Evolutionary conservation across 2,329 filamentous ascomycete species (phyloP), one percentile per base, ranked within the genome.

Genomic region (Penicillium sp.): DNA sequence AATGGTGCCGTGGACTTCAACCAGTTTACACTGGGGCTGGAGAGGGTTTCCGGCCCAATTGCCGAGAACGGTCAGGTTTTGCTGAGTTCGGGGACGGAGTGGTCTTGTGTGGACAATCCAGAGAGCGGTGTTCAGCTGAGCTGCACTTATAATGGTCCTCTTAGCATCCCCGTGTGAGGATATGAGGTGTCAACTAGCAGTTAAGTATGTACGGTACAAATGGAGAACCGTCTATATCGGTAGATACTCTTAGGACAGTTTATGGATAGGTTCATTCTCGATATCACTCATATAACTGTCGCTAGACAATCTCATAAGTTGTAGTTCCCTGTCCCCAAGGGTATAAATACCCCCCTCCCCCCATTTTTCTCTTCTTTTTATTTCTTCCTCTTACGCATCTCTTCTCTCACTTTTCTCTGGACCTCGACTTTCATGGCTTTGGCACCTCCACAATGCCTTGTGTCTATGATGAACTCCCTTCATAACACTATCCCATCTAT

Each of bases 1-100:
- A 45, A 61, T 8, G 65, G 65, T 1, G 35, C 49, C 22, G 17
- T 38, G 1, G 52, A 68, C 31, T 58, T 66, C 44, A 55, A 65
- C 16, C 26, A 31, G 3, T 66, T 67, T 25, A 66, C 60, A 0
- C 40, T 68, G 12, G 60, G 52, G 36, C 53, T 68, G 1, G 52
- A 63, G 40, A 45, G 60, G 2, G 65, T 67, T 7, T 59, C 48
- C n/a, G 62, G 62, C 1, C 36, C 62, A 0, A 61, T 65, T n/a
- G 5, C 59, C 2, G 65, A 62, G 41, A 53, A 64, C 7, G 65
- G 62, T 1, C 53, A 57, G 17, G 57, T 57, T 7, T 25, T 56
- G 30, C 36, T 67, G n/a, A 56, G 40, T 16, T 62, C 60, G 10
- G 62, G 57, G 5, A 60, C 55, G 1, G 56, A 60, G 35, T 66